A percentile compares a stretch with the other conserved stretches of the same genome.
Conservation (phyloP, 176 grass and related monocot species). For the Tillandsia fasciculata region DNA sequence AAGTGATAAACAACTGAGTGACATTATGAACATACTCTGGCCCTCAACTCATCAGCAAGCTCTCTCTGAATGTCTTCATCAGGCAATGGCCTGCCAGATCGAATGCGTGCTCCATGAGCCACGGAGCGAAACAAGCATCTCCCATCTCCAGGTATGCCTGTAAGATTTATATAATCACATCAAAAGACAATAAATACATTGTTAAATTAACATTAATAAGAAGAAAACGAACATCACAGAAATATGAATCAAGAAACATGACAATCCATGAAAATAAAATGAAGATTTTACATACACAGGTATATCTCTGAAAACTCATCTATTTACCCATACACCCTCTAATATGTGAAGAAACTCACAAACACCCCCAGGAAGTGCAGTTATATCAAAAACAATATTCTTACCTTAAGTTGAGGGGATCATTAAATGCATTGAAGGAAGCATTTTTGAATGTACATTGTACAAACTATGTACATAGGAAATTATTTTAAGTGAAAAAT, state of each 20-base stretch:
- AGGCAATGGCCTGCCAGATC: constrained; percentile 41
- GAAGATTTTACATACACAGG: no score
- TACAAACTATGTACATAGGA: no score
- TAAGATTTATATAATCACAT: constrained; percentile 19
- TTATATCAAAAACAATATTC: no score
- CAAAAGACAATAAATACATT: constrained; percentile 9
- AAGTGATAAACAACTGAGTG: background rate
- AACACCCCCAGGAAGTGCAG: no score
- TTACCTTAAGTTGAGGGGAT: no score
- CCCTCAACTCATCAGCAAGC: constrained; percentile 81
- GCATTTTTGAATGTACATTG: no score
- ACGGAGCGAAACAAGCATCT: constrained; percentile 80
- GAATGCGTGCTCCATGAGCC: constrained; percentile 58
- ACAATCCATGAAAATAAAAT: background rate
- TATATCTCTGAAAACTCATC: no score
- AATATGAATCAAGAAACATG: background rate
- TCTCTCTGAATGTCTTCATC: constrained; percentile 62
- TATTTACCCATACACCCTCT: no score
- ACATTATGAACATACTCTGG: constrained; percentile 29
- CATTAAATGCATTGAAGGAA: no score
- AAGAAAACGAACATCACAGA: background rate
- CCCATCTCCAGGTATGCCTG: constrained; percentile 89
- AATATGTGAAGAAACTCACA: no score
- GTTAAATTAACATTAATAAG: background rate
- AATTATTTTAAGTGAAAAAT: no score